phyloP scores from a whole-genome alignment of 768 basidiomycete genomes.

The Mycena maculata region DNA sequence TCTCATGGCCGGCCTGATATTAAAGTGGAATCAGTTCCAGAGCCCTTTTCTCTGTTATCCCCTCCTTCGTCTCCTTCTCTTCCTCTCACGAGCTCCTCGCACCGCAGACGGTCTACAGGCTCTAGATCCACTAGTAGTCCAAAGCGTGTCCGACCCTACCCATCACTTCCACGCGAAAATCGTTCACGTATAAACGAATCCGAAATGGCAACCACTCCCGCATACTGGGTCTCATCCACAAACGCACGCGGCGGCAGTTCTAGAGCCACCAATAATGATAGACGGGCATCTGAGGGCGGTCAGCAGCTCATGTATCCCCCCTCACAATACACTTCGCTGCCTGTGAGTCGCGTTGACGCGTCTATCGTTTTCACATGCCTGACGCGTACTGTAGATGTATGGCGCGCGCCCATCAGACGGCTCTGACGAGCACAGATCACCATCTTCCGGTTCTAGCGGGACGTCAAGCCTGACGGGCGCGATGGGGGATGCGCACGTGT shows the following conservation, averaged over 20 bases:
- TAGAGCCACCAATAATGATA: constrained; percentile 39
- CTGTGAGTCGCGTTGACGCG: constrained; percentile 44
- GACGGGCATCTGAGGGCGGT: constrained; percentile 54
- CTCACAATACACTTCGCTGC: constrained; percentile 44
- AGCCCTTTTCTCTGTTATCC: constrained; percentile 49
- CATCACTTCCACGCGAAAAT: constrained; percentile 44
- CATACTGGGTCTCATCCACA: constrained; percentile 47
- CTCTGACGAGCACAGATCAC: constrained; percentile 43
- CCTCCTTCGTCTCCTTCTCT: constrained; percentile 43
- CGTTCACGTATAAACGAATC: constrained; percentile 46
- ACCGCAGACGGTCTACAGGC: constrained; percentile 43
- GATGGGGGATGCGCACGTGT: constrained; percentile 63
- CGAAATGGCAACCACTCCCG: constrained; percentile 50
- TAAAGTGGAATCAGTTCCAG: constrained; percentile 60
- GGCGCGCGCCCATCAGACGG: constrained; percentile 39
- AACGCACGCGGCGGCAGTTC: constrained; percentile 46
- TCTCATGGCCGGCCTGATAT: constrained; percentile 44
- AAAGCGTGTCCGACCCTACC: constrained; percentile 53
- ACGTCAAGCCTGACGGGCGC: constrained; percentile 71
- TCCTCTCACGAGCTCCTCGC: constrained; percentile 37
- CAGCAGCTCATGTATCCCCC: constrained; percentile 41
- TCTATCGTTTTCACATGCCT: constrained; percentile 2
- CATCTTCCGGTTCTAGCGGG: constrained; percentile 56
- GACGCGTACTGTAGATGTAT: constrained; percentile 43
- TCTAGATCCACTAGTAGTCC: constrained; percentile 48